Base-by-base conservation (phyloP, 768 basidiomycete species). In the Hydnum rufescens region DNA sequence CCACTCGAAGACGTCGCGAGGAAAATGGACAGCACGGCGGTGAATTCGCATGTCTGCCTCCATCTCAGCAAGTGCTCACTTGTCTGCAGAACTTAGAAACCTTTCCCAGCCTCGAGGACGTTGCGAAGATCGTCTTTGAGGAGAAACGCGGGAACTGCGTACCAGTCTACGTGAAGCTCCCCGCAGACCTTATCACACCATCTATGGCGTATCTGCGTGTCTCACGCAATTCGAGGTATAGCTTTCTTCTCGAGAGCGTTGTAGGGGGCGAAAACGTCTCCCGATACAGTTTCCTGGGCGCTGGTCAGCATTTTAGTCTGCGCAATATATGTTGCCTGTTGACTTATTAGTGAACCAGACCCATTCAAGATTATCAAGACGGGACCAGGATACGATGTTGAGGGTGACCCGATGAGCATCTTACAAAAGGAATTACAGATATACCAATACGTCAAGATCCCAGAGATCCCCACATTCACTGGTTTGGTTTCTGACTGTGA, bases 111-210 rank as follows among this genome's bases (percentile, higher is more conserved):
- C 71, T 89, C 31, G 72, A 76, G n/a, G 70, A 71, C 25, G 74
- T 90, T 49, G 81, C 87, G 18, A 49, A 74, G 57, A 73, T 90
- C 55, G 78, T 92, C 53, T 68, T 83, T 50, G 72, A 76, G 42
- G 82, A 88, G 64, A 84, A 87, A 65, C 72, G 69, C 53, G 90
- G 90, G 63, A 97, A 97, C 63, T 86, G 87, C 61, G 76, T 96
- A 32, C 93, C 93, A 22, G 75, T 99, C 58, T 97, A 77, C 66
- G 76, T 93, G 51, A 80, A 92, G 60, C 73, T 99, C 3, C 90
- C 93, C 23, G 92, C 89, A 44, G 95, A 99, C 63, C 77, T 97
- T 56, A 75, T 97, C 56, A 99, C 95, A 25, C 95, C 95, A 65
- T 90, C 89, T 63, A 83, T 89, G 69, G 92, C 95, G 4, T 99